A percentile compares a stretch with the other conserved stretches of the same genome.
phyloP scores from a whole-genome alignment of 176 grass and related monocot species.

The Dendrocalamus sinicus region DNA sequence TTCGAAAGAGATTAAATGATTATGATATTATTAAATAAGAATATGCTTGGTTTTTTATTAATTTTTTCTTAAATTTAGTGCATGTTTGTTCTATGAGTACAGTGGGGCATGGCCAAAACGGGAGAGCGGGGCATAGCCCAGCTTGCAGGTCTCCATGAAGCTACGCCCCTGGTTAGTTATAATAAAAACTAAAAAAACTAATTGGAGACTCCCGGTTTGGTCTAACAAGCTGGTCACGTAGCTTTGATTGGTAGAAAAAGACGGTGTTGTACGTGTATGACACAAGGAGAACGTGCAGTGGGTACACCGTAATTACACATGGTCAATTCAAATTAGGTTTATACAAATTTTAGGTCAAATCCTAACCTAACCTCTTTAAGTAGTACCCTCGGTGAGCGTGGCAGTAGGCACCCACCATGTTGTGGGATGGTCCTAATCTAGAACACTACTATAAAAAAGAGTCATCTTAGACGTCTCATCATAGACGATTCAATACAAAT shows the following conservation, averaged over 20 bases:
- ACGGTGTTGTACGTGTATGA: no score
- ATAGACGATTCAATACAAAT: no score
- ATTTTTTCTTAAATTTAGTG: no score
- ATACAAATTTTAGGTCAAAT: not conserved
- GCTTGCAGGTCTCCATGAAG: not conserved
- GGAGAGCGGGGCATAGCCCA: not conserved
- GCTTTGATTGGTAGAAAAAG: not conserved
- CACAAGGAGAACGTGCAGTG: not conserved
- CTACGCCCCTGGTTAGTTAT: not conserved
- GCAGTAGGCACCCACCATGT: not conserved
- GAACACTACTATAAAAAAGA: no score
- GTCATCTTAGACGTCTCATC: no score
- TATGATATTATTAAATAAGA: no score
- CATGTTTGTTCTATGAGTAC: no score
- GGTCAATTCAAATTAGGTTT: not conserved
- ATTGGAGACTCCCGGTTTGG: not conserved
- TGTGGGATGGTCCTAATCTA: slow-evolving; percentile 13
- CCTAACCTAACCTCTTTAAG: not conserved
- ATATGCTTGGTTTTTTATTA: no score
- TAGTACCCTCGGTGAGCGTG: not conserved
- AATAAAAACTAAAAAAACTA: not conserved
- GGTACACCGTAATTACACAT: not conserved
- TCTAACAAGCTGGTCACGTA: not conserved
- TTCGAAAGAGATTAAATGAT: no score
- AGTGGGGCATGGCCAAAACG: not conserved